Conservation (phyloP, 352 stramenopile genomes). For the Phytophthora syringae region DNA sequence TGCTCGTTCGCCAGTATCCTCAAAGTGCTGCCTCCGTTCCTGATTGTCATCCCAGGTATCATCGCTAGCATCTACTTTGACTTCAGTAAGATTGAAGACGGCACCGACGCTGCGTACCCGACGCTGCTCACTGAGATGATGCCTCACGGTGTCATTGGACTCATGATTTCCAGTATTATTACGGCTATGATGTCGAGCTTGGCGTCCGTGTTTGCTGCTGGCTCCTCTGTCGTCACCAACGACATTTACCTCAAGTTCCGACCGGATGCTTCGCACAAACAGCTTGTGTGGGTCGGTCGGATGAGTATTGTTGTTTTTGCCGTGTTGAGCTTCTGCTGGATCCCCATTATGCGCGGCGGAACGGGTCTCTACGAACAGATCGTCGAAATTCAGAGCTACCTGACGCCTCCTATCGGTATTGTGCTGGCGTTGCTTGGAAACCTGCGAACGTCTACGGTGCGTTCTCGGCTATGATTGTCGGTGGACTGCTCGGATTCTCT, state of each 20-base stretch:
- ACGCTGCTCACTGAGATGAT: conserved; percentile 71
- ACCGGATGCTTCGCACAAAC: conserved; percentile 55
- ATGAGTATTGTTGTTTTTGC: conserved; percentile 55
- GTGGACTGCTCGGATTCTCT: conserved; percentile 51
- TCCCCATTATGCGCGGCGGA: conserved; percentile 65
- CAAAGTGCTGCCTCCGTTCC: conserved; percentile 67
- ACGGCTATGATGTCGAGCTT: conserved; percentile 78
- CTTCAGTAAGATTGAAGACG: conserved; percentile 54
- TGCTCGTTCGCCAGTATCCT: conserved; percentile 62
- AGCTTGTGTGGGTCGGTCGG: conserved; percentile 67
- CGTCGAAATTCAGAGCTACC: conserved; percentile 69
- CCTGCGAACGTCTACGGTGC: conserved; percentile 55
- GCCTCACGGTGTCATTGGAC: conserved; percentile 62
- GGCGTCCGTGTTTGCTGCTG: conserved; percentile 66
- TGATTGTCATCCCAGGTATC: conserved; percentile 74
- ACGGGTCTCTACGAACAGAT: conserved; percentile 68
- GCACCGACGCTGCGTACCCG: conserved; percentile 67
- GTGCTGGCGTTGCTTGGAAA: conserved; percentile 64
- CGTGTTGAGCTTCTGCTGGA: no score
- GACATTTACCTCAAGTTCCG: conserved; percentile 66
- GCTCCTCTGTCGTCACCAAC: conserved; percentile 67
- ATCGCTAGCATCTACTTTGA: conserved; percentile 69
- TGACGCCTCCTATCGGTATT: conserved; percentile 67
- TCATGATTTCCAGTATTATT: conserved; percentile 78
- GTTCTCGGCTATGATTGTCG: conserved; percentile 56